Percentiles rank a stretch among this genome's conserved stretches.
phyloP scores from a whole-genome alignment of 768 basidiomycete species.

The Pisolithus marmoratus region DNA sequence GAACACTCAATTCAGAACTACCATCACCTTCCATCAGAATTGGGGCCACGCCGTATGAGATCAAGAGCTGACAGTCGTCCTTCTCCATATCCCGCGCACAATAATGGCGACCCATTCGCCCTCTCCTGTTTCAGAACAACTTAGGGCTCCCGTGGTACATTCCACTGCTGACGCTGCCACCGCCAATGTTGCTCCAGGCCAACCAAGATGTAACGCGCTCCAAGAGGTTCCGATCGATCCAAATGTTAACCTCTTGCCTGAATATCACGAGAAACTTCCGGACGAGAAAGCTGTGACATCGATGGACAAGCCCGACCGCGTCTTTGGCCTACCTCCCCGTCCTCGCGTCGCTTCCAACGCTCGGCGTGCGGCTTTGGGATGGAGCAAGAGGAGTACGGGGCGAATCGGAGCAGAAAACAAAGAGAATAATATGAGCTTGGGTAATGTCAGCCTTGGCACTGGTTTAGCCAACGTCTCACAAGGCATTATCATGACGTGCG shows the following conservation, averaged over 20 bases:
- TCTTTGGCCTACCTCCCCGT: constrained; percentile 28
- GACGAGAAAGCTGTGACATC: constrained; percentile 31
- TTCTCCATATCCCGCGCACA: constrained; percentile 65
- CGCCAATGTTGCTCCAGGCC: constrained; percentile 1
- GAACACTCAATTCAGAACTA: constrained; percentile 69
- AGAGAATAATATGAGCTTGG: constrained; percentile 36
- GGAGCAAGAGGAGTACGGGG: constrained; percentile 56
- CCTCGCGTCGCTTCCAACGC: constrained; percentile 52
- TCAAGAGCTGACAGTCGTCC: constrained; percentile 67
- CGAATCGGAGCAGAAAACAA: constrained; percentile 50
- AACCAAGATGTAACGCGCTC: constrained; percentile 28
- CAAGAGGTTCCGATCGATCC: constrained; percentile 39
- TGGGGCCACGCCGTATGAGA: constrained; percentile 54
- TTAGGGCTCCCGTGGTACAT: constrained; percentile 19
- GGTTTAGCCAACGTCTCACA: constrained; percentile 19
- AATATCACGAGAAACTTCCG: constrained; percentile 37
- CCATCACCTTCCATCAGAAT: constrained; percentile 67
- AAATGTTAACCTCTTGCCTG: constrained; percentile 32
- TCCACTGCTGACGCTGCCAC: constrained; percentile 15
- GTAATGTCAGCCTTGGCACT: constrained; percentile 3
- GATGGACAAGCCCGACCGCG: constrained; percentile 25
- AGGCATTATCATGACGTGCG: constrained; percentile 51
- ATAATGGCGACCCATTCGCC: constrained; percentile 41
- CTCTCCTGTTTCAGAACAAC: constrained; percentile 30
- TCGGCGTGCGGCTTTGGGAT: constrained; percentile 53